Conservation (phyloP, 345 rosid genomes). For the Gossypioides kirkii region DNA sequence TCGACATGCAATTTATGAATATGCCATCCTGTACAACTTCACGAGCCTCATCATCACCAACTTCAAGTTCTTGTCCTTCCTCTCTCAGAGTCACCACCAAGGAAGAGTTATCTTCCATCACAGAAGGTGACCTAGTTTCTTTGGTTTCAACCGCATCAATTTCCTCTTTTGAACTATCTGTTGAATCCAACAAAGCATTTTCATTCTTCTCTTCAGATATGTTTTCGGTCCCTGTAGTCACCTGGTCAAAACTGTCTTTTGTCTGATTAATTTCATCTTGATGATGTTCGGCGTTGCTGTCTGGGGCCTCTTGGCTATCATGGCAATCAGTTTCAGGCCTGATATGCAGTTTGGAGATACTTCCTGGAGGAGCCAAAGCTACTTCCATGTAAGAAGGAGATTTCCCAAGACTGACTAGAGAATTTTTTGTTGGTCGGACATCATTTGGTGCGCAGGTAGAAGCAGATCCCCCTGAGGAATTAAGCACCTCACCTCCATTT, state of each 20-base stretch:
- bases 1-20: constrained; percentile 31
- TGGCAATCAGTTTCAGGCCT: constrained; percentile 45
- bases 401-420: constrained; percentile 67
- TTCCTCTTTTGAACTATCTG: constrained; percentile 25
- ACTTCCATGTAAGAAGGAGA: constrained; percentile 98
- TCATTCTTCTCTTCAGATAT: constrained; percentile 30
- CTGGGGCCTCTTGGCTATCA: constrained; percentile 31
- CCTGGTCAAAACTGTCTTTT: constrained; percentile 27
- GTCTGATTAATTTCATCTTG: constrained; percentile 36
- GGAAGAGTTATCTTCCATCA: constrained; percentile 30
- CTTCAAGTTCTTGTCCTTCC: constrained; percentile 26
- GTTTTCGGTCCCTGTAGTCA: constrained; percentile 27
- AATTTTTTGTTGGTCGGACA: constrained; percentile 31
- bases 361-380: constrained; percentile 94
- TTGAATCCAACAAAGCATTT: constrained; percentile 22
- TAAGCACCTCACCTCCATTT: constrained; percentile 30
- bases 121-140: constrained; percentile 36
- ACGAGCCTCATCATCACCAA: constrained; percentile 30
- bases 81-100: constrained; percentile 25
- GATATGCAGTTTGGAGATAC: constrained; percentile 62
- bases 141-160: constrained; percentile 28
- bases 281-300: constrained; percentile 22
- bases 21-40: constrained; percentile 33
- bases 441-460: constrained; percentile 36
- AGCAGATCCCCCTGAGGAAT: constrained; percentile 40